Evolutionary conservation across 2,329 filamentous ascomycete genomes (phyloP).

Genomic region (Trichoderma sp.): DNA sequence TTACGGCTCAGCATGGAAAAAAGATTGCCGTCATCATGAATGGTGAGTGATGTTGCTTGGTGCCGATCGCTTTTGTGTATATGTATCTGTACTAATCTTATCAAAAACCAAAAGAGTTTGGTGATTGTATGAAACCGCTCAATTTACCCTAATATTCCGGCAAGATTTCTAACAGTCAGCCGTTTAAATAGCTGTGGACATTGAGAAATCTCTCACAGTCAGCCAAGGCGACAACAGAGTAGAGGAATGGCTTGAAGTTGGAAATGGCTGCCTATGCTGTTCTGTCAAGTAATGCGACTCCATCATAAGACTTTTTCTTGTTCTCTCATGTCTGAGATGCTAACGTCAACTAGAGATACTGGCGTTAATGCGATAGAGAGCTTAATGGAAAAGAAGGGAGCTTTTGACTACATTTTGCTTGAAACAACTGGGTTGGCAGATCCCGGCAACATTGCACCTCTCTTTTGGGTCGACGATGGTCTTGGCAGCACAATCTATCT

Average conservation of each 20-base stretch:
- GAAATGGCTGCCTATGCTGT: slow-evolving; percentile 97
- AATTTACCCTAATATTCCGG: not conserved
- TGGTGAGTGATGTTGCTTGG: slow-evolving; percentile 44
- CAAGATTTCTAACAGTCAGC: not conserved
- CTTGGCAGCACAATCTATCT: slow-evolving; percentile 94
- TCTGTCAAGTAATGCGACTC: slow-evolving; percentile 75
- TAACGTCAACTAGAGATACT: slow-evolving; percentile 62
- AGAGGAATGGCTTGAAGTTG: slow-evolving; percentile 93
- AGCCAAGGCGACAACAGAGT: slow-evolving; percentile 80
- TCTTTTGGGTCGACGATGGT: slow-evolving; percentile 98
- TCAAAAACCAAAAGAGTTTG: slow-evolving; percentile 61
- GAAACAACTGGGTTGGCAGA: slow-evolving; percentile 96
- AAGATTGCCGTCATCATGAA: slow-evolving; percentile 98
- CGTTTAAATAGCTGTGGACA: slow-evolving; percentile 71
- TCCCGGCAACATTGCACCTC: slow-evolving; percentile 88
- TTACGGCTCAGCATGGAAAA: slow-evolving; percentile 94
- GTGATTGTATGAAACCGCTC: slow-evolving; percentile 64
- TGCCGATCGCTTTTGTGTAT: not conserved
- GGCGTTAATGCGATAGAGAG: slow-evolving; percentile 95
- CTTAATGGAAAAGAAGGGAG: slow-evolving; percentile 88
- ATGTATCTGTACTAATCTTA: not conserved
- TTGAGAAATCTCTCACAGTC: slow-evolving; percentile 93
- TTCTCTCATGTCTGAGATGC: not conserved
- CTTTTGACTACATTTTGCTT: slow-evolving; percentile 95
- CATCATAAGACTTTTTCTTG: not conserved